Evolutionary conservation across 345 rosid species (phyloP).

Genomic region (Aurinia saxatilis): DNA sequence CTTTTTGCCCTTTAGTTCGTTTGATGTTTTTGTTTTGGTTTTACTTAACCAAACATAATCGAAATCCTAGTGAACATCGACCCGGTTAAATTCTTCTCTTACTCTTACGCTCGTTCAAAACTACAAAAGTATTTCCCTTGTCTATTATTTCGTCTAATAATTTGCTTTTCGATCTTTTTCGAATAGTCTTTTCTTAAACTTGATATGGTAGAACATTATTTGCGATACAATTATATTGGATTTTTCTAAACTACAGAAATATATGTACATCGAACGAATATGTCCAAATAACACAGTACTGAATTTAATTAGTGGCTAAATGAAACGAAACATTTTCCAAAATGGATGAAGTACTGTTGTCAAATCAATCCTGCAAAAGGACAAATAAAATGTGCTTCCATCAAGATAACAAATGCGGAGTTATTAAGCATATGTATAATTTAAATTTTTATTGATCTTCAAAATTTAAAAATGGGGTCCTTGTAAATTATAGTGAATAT

Average conservation of each 20-base stretch:
- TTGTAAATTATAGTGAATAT: too few species aligned
- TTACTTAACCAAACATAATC: not conserved
- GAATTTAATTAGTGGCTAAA: conserved; percentile 2
- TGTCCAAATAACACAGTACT: not conserved
- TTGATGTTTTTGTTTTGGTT: not conserved
- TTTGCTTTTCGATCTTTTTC: not conserved
- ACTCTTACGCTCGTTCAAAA: too few species aligned
- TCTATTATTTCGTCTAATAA: too few species aligned
- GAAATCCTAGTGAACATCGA: not conserved
- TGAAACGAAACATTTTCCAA: not conserved
- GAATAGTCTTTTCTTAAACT: not conserved
- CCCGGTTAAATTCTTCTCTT: not conserved
- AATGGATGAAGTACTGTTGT: not conserved
- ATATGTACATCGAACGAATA: not conserved
- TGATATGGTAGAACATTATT: not conserved
- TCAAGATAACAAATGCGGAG: not conserved
- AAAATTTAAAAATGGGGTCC: too few species aligned
- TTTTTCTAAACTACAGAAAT: not conserved
- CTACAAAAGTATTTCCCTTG: too few species aligned
- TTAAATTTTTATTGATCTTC: too few species aligned
- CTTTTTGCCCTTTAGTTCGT: not conserved
- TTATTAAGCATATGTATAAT: not conserved
- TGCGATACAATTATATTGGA: not conserved
- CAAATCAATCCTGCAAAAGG: not conserved
- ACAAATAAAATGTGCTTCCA: not conserved